Percentiles rank a stretch among this genome's conserved stretches.
Conservation (phyloP, 2,329 filamentous ascomycete species). For the Arthrinium phaeospermum region DNA sequence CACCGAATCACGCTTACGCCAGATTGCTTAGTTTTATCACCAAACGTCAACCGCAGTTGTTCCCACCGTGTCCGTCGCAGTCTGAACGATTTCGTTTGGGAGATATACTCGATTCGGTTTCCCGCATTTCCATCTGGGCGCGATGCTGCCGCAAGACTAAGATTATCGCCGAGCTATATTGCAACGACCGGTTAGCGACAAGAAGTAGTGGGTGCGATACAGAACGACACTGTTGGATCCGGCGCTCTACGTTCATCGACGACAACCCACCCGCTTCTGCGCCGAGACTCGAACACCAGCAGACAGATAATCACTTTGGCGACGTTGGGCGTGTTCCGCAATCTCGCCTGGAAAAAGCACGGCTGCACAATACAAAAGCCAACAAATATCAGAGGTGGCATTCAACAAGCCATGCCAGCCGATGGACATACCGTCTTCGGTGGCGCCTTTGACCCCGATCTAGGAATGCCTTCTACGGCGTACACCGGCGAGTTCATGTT, state of each 20-base stretch:
- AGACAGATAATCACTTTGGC: not conserved
- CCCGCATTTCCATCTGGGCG: slow-evolving; percentile 22
- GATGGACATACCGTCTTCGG: slow-evolving; percentile 22
- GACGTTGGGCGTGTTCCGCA: not conserved
- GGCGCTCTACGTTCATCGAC: slow-evolving; percentile 44
- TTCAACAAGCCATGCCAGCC: slow-evolving; percentile 23
- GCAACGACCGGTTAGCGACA: not conserved
- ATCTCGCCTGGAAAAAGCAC: not conserved
- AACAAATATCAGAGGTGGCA: not conserved
- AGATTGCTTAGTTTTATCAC: not conserved
- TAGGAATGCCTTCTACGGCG: slow-evolving; percentile 24
- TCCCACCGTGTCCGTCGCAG: not conserved
- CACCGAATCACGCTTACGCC: not conserved
- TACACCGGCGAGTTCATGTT: slow-evolving; percentile 24
- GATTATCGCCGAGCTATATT: slow-evolving; percentile 21
- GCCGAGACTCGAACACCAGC: not conserved
- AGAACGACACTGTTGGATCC: slow-evolving; percentile 72
- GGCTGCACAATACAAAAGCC: not conserved
- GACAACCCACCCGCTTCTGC: not conserved
- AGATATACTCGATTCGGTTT: slow-evolving; percentile 2
- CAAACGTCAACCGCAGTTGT: not conserved
- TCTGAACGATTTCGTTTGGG: not conserved
- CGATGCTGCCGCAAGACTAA: slow-evolving; percentile 62
- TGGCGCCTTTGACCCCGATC: slow-evolving; percentile 24
- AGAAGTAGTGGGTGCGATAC: not conserved